Base-by-base conservation (phyloP, 176 grass and related monocot species). In the Phoenix dactylifera region DNA sequence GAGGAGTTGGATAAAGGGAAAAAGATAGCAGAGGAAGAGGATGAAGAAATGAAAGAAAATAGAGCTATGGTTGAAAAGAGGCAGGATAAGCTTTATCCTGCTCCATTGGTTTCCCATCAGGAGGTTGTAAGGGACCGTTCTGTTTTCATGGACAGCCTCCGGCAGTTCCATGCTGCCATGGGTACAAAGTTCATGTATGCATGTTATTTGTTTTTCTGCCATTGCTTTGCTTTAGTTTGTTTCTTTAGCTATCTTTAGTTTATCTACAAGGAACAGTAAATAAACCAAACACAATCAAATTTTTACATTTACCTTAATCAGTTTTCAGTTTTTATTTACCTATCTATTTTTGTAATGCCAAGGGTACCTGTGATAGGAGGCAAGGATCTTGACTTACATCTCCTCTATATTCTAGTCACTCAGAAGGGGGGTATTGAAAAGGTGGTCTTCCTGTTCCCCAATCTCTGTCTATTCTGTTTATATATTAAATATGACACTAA, bases 341-440 rank as follows among this genome's bases (percentile, higher is more conserved):
- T 44, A 53, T 55, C 5, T 61, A 24, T 68, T 12, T 52, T 29
- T 15, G 32, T 30, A 16, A 28, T 57, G 16, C 12, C 0, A 26
- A 86, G 83, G 68, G 26, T 80, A 59, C 83, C 83, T 35, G 83
- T 86, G 63, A 81, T 86, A 52, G 77, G 83, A 76, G 83, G 83
- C 22, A 86, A 86, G 68, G 77, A 68, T 24, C 66, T 86, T 10
- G 73, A 86, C 66, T 61, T 86, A 69, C 83, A 86, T 65, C 50
- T 77, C 25, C 62, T 86, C 22, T 86, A 86, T 68, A 73, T 80
- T 20, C 68, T 77, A 68, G 83, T 86, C 52, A 86, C 77, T 20
- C 60, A 35, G 28, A 69, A 69, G 15, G 83, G 83, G 17, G 83
- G 83, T 62, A 63, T 86, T 59, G 73, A 71, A 59, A 86, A 80